Evolutionary conservation across 176 grass and related monocot genomes (phyloP).

Genomic region (Carex parvula): DNA sequence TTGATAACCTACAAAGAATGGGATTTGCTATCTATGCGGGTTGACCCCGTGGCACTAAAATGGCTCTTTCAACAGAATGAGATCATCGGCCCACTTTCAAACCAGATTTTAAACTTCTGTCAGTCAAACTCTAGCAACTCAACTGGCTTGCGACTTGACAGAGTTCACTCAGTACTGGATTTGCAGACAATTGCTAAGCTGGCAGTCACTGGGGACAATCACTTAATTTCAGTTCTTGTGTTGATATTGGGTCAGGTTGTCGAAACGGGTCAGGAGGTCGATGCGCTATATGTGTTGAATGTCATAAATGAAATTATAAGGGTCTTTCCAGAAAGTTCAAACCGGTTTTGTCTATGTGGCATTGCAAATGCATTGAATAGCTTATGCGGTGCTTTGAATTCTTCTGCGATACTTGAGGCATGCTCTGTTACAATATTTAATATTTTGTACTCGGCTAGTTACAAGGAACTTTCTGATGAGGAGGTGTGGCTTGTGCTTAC

Average conservation of each 20-base stretch:
- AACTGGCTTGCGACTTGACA: conserved; percentile 35
- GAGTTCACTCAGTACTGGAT: conserved; percentile 44
- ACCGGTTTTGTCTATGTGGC: conserved; percentile 57
- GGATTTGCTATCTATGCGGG: conserved; percentile 55
- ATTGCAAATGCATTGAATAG: conserved; percentile 42
- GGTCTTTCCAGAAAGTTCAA: conserved; percentile 49
- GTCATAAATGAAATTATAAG: conserved; percentile 57
- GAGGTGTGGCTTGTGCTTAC: conserved; percentile 68
- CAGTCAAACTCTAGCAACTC: conserved; percentile 44
- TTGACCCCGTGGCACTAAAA: conserved; percentile 63
- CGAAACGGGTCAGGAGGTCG: conserved; percentile 48
- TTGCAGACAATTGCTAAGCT: conserved; percentile 65
- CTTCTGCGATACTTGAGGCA: conserved; percentile 35
- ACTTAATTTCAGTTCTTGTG: conserved; percentile 43
- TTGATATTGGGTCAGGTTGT: conserved; percentile 49
- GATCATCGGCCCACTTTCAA: conserved; percentile 47
- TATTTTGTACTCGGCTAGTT: conserved; percentile 58
- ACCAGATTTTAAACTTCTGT: conserved; percentile 69
- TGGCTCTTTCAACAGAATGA: conserved; percentile 82
- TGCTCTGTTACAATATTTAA: conserved; percentile 64
- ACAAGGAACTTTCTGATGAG: conserved; percentile 33
- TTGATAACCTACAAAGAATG: conserved; percentile 54
- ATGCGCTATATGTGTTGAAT: conserved; percentile 48
- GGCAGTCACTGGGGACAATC: conserved; percentile 55
- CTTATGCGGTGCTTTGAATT: conserved; percentile 38